Evolutionary conservation across 1,284 basidiomycete species (phyloP).

Genomic region (Ustilago cynodontis): DNA sequence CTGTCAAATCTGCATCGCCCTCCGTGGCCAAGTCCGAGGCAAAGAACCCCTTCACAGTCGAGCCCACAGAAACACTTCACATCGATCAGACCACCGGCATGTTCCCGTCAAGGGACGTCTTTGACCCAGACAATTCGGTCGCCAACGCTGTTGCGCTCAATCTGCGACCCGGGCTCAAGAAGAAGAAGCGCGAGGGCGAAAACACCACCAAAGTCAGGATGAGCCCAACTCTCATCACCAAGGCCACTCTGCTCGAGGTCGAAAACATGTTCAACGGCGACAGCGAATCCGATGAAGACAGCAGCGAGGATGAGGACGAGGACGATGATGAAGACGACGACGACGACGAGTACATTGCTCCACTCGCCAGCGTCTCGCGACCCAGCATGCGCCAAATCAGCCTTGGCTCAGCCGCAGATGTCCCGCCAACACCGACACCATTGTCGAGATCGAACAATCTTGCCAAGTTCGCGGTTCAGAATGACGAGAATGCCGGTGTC

Average conservation of each 20-base stretch:
- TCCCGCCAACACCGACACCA: slow-evolving; percentile 56
- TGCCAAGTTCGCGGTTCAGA: slow-evolving; percentile 18
- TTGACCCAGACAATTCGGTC: slow-evolving; percentile 52
- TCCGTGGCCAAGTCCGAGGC: background rate
- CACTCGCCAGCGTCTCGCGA: slow-evolving; percentile 28
- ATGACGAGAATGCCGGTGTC: slow-evolving; percentile 57
- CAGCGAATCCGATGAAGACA: slow-evolving; percentile 43
- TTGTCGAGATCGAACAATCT: slow-evolving; percentile 26
- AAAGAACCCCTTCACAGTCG: slow-evolving; percentile 4
- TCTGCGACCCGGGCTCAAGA: slow-evolving; percentile 42
- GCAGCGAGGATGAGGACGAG: slow-evolving; percentile 49
- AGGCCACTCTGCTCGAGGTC: slow-evolving; percentile 63
- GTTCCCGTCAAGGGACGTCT: slow-evolving; percentile 44
- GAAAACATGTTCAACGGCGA: slow-evolving; percentile 67
- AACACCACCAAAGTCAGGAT: slow-evolving; percentile 36
- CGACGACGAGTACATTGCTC: slow-evolving; percentile 39
- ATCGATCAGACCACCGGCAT: slow-evolving; percentile 42
- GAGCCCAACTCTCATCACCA: slow-evolving; percentile 64
- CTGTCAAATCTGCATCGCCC: background rate
- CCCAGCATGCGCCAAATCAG: slow-evolving; percentile 20
- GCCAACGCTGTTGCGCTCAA: slow-evolving; percentile 53
- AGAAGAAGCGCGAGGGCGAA: slow-evolving; percentile 48
- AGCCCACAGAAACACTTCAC: slow-evolving; percentile 36
- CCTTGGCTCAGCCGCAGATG: slow-evolving; percentile 41
- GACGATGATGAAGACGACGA: slow-evolving; percentile 42